phyloP scores from a whole-genome alignment of 164 flowering plant species.

The Kalanchoe fedtschenkoi region DNA sequence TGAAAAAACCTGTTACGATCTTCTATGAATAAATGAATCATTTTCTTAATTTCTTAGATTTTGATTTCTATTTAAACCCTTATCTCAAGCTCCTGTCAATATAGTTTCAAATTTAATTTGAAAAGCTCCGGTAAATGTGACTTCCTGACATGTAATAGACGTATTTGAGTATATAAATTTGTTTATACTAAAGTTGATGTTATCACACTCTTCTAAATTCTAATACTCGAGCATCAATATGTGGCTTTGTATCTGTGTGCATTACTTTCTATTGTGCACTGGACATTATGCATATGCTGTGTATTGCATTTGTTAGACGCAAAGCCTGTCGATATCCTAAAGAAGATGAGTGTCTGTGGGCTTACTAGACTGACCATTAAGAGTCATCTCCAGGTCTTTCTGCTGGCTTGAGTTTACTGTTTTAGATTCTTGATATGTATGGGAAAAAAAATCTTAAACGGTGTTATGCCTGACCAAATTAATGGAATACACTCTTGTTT shows the following conservation, averaged over 20 bases:
- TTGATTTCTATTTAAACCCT: background rate
- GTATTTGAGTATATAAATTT: background rate
- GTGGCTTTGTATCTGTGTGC: background rate
- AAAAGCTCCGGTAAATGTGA: background rate
- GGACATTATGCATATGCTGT: background rate
- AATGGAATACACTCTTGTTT: background rate
- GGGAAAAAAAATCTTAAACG: background rate
- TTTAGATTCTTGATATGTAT: background rate
- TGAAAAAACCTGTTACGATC: background rate
- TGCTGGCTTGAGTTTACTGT: background rate
- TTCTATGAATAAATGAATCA: background rate
- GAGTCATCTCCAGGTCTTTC: conserved; percentile 2
- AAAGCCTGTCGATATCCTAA: background rate
- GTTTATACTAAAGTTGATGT: background rate
- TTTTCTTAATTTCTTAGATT: no score
- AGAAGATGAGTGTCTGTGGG: background rate
- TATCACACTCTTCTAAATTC: no score
- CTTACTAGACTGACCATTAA: background rate
- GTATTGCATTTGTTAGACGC: background rate
- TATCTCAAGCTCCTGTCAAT: no score
- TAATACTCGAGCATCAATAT: no score
- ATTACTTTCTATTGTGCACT: background rate
- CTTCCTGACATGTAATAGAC: background rate
- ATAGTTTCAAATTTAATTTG: no score
- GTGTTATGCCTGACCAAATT: background rate